Evolutionary conservation across 495 filamentous ascomycete species (phyloP), one percentile per base, ranked within the genome.

Genomic region (Tuber umbilicatum): DNA sequence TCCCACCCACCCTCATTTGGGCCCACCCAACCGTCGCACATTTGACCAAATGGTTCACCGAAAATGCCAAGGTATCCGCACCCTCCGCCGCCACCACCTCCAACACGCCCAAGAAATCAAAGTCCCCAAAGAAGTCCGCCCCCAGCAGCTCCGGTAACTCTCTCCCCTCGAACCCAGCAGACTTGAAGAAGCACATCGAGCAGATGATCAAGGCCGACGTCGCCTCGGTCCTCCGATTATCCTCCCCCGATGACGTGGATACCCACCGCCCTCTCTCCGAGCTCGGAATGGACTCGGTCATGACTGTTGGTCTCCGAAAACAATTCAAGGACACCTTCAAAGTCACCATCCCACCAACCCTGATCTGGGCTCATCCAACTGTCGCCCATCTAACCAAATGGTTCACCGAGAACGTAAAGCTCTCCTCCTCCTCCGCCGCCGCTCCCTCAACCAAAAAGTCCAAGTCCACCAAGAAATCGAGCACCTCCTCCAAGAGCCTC

Each of bases 1-100:
- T 86, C 41, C 83, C 84, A 70, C 85, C 84, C 16, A 86, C 85
- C 7, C 75, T 86, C 69, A 81, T 78, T 0, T 86, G 85, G 85
- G 82, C 73, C 37, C 75, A 80, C 73, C 85, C 85, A 0, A 86
- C 85, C 12, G 80, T 84, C 2, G 70, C 70, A 12, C 84, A 85
- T 77, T 68, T 86, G 68, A 81, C 83, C 16, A 67, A 70, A 38
- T 83, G 82, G 81, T 84, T 85, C 41, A 69, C 23, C 2, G 81
- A 81, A 72, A 73, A 82, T 27, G n/a, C 27, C 27, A 64, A 64
- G 14, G 55, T 31, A 64, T 64, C 55, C 55, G 3, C 50, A 27
- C n/a, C 50, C 47, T 50, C 47, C 50, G 10, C 10, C 50, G 5
- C 55, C 27, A 23, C 45, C 45, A 31, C 27, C 27, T 27, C 55